phyloP scores from a whole-genome alignment of 2,329 filamentous ascomycete genomes.

The Claviceps fusiformis region DNA sequence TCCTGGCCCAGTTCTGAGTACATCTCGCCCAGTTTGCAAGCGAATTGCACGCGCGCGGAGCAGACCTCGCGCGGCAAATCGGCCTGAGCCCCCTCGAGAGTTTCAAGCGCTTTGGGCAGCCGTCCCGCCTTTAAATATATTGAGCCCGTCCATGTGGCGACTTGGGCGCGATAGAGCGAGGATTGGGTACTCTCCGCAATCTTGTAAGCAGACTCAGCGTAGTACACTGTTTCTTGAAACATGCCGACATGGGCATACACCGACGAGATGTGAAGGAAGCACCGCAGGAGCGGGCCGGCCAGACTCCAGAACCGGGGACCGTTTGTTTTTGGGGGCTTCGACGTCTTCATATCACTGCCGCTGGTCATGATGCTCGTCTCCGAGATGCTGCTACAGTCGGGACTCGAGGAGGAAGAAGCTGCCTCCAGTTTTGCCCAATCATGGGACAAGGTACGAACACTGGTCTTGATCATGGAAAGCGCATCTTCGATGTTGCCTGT shows the following conservation, averaged over 20 bases:
- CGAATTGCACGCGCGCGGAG: conserved; percentile 26
- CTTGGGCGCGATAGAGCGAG: conserved; percentile 41
- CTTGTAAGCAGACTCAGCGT: conserved; percentile 70
- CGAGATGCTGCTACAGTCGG: conserved; percentile 16
- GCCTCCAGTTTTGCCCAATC: conserved; percentile 41
- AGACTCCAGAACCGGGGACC: conserved; percentile 65
- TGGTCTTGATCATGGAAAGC: conserved; percentile 41
- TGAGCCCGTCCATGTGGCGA: conserved; percentile 39
- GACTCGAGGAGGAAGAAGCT: conserved; percentile 9
- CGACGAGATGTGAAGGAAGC: conserved; percentile 58
- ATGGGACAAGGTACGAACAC: conserved; percentile 40
- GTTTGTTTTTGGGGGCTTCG: conserved; percentile 11
- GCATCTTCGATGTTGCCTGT: conserved; percentile 45
- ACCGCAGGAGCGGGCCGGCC: conserved; percentile 58
- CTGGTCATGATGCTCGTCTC: conserved; percentile 16
- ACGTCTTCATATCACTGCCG: conserved; percentile 11
- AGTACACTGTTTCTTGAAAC: conserved; percentile 78
- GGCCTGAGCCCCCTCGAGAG: conserved; percentile 39
- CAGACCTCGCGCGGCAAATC: conserved; percentile 31
- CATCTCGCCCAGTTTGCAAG: conserved; percentile 42
- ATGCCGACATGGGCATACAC: conserved; percentile 76
- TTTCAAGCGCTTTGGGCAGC: conserved; percentile 40
- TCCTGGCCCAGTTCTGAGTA: conserved; percentile 35
- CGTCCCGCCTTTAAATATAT: conserved; percentile 45
- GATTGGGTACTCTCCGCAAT: conserved; percentile 58